Base-by-base conservation (phyloP, 164 flowering plant genomes). In the Hamamelis virginiana region DNA sequence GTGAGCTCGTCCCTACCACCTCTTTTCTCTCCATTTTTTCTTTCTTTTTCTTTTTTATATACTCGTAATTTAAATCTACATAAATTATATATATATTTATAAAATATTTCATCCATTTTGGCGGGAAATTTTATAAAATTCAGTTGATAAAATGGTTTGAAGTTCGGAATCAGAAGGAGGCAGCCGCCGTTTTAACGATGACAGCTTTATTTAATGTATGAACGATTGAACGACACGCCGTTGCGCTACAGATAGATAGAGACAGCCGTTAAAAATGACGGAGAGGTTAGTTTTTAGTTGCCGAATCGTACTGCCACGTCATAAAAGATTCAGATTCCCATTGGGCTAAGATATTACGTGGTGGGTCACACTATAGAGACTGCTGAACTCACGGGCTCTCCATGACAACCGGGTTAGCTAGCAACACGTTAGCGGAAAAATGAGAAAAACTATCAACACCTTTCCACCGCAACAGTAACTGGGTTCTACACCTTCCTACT, bases 231-330 rank as follows among this genome's bases (percentile, higher is more conserved):
- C 41, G 41, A 6, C 41, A 6, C 41, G 41, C 41, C 41, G 41
- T 33, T 6, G 2, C 12, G 59, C 16, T 9, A 18, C 25, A 16
- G 50, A 61, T 12, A 9, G 60, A 48, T 9, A 60, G 45, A 11
- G 65, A 60, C 27, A 25, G 44, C 64, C 56, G 52, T 69, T 62
- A 61, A 33, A 62, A 22, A 3, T 0, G 19, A 69, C 19, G 44
- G 15, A 38, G 65, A 9, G 16, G 53, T 25, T 57, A 58, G n/a
- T n/a, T n/a, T n/a, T n/a, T n/a, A 71, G 21, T 70, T 61, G 64
- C 74, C 60, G 74, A 75, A 75, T 75, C 71, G 52, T 0, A 3
- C n/a, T 23, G 72, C 72, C 77, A 69, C 73, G 69, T 69, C 71
- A 46, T 13, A 28, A 48, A 3, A 62, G 70, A 67, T 73, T 55